Base-by-base conservation (phyloP, 2,329 filamentous ascomycete species). In the Kalaharituber pfeilii region DNA sequence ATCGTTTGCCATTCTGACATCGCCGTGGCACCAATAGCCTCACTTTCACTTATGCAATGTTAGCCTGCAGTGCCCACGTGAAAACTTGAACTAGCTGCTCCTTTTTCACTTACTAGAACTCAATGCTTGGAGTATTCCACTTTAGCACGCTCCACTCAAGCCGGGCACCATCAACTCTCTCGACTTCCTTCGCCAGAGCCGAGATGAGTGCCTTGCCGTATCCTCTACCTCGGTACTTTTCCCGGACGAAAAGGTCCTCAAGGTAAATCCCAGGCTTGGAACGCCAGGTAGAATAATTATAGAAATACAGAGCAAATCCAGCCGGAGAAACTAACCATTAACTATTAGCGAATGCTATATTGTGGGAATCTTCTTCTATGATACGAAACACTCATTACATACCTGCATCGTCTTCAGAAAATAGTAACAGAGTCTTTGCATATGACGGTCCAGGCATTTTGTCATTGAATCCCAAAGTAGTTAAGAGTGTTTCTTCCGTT, bases 241-340 rank as follows among this genome's bases (percentile, higher is more conserved):
- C 75, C 62, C 79, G 75, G 39, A 98, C 86, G n/a, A n/a, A n/a
- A n/a, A n/a, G n/a, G n/a, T n/a, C n/a, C 68, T 96, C 89, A 33
- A 96, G 80, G 68, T n/a, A n/a, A 65, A 98, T 84, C 2, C 89
- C 89, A 0, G 88, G 79, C 47, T 77, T 78, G n/a, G 84, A 78
- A 7, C 84, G 78, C 91, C 91, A 96, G 0, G 89, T 95, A 65
- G 81, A 86, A 70, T 94, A 96, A 70, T n/a, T n/a, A n/a, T n/a
- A n/a, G n/a, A n/a, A n/a, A n/a, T 87, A 95, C 39, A 95, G 70
- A 1, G 87, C 87, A 77, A 95, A 86, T 49, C 83, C 86, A 0
- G 79, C 84, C 0, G 67, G 67, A 36, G 70, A 65, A 22, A 13
- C 42, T 47, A 47, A 22, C 18, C 6, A 15, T 47, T n/a, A n/a